phyloP scores from a whole-genome alignment of 2,329 filamentous ascomycete genomes.

The Diaporthe sp. region DNA sequence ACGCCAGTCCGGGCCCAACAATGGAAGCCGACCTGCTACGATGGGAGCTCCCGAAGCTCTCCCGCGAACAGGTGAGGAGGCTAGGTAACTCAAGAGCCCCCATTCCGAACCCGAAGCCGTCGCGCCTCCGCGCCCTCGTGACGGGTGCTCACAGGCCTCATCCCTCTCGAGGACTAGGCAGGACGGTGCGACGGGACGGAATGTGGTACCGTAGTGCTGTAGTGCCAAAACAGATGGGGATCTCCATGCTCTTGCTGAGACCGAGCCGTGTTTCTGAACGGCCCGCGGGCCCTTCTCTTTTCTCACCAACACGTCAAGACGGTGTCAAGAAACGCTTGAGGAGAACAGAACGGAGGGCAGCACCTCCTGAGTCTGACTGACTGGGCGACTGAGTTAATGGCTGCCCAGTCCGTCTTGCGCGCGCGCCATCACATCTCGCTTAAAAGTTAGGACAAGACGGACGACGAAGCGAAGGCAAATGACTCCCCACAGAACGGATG shows the following conservation, averaged over 20 bases:
- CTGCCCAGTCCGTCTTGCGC: no score
- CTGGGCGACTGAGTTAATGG: neutral
- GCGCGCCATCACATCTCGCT: neutral
- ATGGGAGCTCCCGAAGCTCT: constrained; percentile 17
- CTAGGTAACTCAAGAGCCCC: neutral
- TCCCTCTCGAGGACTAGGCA: constrained; percentile 15
- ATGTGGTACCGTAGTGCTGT: neutral
- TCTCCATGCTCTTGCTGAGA: constrained; percentile 19
- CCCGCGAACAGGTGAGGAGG: neutral
- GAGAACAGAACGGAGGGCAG: neutral
- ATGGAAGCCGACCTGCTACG: neutral
- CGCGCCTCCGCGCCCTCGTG: neutral
- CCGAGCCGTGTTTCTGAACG: constrained; percentile 16
- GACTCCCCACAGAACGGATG: neutral
- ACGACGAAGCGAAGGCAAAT: neutral
- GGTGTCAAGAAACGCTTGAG: neutral
- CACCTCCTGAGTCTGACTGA: neutral
- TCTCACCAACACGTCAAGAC: neutral
- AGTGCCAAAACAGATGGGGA: neutral
- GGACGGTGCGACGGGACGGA: neutral
- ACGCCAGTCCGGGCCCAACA: neutral
- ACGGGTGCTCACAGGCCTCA: constrained; percentile 13
- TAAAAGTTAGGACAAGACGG: neutral
- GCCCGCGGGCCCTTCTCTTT: neutral
- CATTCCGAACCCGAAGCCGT: neutral